phyloP scores from a whole-genome alignment of 208 protist species.

The Novymonas esmeraldas region DNA sequence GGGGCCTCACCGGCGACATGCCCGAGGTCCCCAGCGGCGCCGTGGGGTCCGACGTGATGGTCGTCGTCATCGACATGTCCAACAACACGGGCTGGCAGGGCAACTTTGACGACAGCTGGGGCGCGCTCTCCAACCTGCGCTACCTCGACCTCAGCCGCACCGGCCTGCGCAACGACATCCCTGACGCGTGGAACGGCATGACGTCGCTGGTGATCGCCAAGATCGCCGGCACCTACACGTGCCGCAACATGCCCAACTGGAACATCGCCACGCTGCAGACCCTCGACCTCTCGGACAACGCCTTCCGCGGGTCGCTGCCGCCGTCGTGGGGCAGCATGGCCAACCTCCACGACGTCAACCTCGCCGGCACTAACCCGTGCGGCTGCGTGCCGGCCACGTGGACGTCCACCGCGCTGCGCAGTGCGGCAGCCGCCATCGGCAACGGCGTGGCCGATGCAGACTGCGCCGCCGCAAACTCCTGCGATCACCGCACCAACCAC shows the following conservation, averaged over 20 bases:
- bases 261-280: slow-evolving; percentile 8
- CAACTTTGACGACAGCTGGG: slow-evolving; percentile 12
- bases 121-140: slow-evolving; percentile 1
- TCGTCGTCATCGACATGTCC: slow-evolving; percentile 17
- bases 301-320: slow-evolving; percentile 15
- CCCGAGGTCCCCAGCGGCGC: not conserved
- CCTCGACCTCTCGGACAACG: slow-evolving; percentile 22
- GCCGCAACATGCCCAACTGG: slow-evolving; percentile 15
- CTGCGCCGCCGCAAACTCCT: too few relatives aligned
- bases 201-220: slow-evolving; percentile 1
- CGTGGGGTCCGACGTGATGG: slow-evolving; percentile 2
- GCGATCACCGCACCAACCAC: too few relatives aligned
- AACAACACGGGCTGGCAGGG: slow-evolving; percentile 20
- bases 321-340: slow-evolving; percentile 18
- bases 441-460: too few relatives aligned
- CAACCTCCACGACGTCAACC: slow-evolving; percentile 17
- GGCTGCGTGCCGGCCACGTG: slow-evolving; percentile 13
- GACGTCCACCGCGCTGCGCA: too few relatives aligned
- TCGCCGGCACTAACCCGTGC: slow-evolving; percentile 14
- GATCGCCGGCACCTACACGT: slow-evolving; percentile 2
- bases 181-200: slow-evolving; percentile 29
- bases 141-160: slow-evolving; percentile 30
- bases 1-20: slow-evolving; percentile 14
- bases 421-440: too few relatives aligned
- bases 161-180: slow-evolving; percentile 6